These are phyloP conservation scores for Volutella citrinella DNA, from an alignment of 2,329 filamentous ascomycete species.

Conservation along the genomic window DNA sequence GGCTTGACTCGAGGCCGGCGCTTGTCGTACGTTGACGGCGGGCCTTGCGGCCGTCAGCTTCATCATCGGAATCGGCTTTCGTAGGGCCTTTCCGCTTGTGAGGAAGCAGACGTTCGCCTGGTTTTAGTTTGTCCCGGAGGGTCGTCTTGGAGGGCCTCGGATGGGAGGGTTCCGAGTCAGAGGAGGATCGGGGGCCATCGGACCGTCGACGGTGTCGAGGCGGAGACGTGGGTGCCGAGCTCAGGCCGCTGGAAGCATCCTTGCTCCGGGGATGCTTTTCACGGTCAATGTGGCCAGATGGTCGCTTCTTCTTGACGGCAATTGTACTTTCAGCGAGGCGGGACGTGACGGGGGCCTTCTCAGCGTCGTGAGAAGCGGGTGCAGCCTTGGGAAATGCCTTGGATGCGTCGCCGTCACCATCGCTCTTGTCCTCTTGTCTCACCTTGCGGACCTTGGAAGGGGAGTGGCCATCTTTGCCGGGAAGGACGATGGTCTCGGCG, in stretches of 20 bases:
- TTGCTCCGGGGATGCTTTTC: conserved; percentile 40
- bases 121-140: conserved; percentile 46
- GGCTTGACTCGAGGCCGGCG: conserved; percentile 34
- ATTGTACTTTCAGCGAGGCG: conserved; percentile 29
- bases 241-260: conserved; percentile 54
- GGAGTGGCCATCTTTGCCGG: conserved; percentile 62
- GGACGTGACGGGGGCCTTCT: conserved; percentile 33
- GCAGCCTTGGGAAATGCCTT: conserved; percentile 31
- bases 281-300: conserved; percentile 35
- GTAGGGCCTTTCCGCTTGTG: conserved; percentile 51
- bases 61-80: conserved; percentile 56
- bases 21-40: conserved; percentile 52
- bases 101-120: conserved; percentile 44
- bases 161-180: conserved; percentile 53
- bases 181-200: conserved; percentile 44
- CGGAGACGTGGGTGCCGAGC: conserved; percentile 57
- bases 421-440: conserved; percentile 63
- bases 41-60: conserved; percentile 51
- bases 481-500: conserved; percentile 68
- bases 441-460: conserved; percentile 62
- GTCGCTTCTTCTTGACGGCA: conserved; percentile 50
- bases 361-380: conserved; percentile 33
- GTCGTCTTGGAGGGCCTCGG: conserved; percentile 41
- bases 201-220: conserved; percentile 34
- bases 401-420: conserved; percentile 46